These are phyloP conservation scores for Saraca asoca DNA, from an alignment of 331 rosid genomes.

Conservation along the genomic window DNA sequence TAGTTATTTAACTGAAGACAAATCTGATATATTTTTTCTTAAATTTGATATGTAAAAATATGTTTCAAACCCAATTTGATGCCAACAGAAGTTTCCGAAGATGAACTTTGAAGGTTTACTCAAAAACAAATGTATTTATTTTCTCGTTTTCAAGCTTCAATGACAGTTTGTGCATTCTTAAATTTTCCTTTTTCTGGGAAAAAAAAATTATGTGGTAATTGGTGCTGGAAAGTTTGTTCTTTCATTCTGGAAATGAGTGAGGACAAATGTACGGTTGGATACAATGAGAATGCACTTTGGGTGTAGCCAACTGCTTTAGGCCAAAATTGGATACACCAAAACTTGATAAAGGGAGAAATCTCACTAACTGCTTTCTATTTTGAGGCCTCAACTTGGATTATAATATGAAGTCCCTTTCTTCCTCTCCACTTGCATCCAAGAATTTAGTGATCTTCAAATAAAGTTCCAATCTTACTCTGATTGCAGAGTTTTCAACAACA, in stretches of 20 bases:
- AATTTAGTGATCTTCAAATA: background rate
- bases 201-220: constrained; percentile 15
- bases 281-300: constrained; percentile 5
- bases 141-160: background rate
- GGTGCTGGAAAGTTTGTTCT: constrained; percentile 22
- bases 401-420: constrained; percentile 19
- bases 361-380: constrained; percentile 38
- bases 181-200: constrained; percentile 17
- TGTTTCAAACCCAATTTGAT: no score
- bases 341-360: constrained; percentile 28
- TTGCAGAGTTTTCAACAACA: constrained; percentile 3
- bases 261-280: constrained; percentile 2
- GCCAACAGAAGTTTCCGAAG: no score
- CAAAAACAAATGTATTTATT: no score
- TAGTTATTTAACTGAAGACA: no score
- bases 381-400: constrained; percentile 23
- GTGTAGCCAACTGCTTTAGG: constrained; percentile 2
- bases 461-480: background rate
- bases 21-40: no score
- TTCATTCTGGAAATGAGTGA: constrained; percentile 29
- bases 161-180: constrained; percentile 3
- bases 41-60: no score
- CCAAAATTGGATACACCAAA: constrained; percentile 25
- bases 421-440: constrained; percentile 4
- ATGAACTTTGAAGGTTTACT: no score